Evolutionary conservation across 148 eudicot genomes (phyloP).

Genomic region (Fagopyrum esculentum): DNA sequence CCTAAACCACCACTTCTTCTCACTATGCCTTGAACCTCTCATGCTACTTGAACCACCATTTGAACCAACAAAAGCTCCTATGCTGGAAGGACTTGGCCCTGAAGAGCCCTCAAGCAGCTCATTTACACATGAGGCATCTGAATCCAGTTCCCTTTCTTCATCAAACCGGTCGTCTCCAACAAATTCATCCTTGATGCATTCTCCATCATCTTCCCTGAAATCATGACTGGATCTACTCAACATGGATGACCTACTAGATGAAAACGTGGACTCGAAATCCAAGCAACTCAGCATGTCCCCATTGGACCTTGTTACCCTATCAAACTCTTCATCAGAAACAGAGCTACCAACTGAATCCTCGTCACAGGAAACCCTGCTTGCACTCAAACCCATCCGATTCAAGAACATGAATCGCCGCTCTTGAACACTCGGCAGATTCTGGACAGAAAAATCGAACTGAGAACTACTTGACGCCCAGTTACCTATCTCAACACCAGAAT

Average conservation of each 20-base stretch:
- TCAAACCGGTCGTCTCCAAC: conserved; percentile 8
- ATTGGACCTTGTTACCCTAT: conserved; percentile 30
- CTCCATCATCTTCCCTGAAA: conserved; percentile 21
- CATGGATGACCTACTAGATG: conserved; percentile 40
- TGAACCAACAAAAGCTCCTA: conserved; percentile 18
- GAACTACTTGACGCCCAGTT: neutral
- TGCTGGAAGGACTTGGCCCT: conserved; percentile 28
- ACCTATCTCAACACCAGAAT: neutral
- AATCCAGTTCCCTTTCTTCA: conserved; percentile 11
- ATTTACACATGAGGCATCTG: conserved; percentile 12
- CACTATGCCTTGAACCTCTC: conserved; percentile 23
- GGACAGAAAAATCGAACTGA: neutral
- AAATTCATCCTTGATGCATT: conserved; percentile 20
- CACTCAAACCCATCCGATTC: conserved; percentile 22
- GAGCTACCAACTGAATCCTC: conserved; percentile 22
- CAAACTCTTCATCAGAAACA: conserved; percentile 21
- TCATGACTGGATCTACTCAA: conserved; percentile 35
- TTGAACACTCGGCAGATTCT: conserved; percentile 8
- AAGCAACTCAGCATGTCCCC: conserved; percentile 30
- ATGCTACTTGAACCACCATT: conserved; percentile 18
- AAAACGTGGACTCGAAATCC: conserved; percentile 30
- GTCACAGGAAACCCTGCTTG: conserved; percentile 15
- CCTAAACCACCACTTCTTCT: conserved; percentile 50
- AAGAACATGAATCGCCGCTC: conserved; percentile 8
- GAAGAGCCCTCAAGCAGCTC: conserved; percentile 20